Evolutionary conservation across 768 basidiomycete species (phyloP).

Genomic region (Suillus hirtellus): DNA sequence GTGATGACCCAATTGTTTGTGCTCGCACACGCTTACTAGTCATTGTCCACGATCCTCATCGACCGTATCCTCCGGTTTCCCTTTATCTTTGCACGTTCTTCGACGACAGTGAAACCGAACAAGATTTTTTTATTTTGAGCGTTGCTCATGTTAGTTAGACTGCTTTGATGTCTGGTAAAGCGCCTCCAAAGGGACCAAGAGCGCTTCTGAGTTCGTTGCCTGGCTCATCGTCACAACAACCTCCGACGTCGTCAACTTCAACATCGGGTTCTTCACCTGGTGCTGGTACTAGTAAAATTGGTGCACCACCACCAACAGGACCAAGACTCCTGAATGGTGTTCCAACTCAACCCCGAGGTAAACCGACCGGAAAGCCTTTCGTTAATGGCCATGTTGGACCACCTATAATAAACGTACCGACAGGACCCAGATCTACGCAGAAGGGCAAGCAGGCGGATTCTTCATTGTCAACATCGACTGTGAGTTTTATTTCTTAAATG

Average conservation of each 20-base stretch:
- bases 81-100: slow-evolving; percentile 12
- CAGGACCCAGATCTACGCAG: slow-evolving; percentile 35
- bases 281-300: slow-evolving; percentile 42
- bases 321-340: slow-evolving; percentile 53
- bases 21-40: slow-evolving; percentile 6
- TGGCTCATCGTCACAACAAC: slow-evolving; percentile 25
- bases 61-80: slow-evolving; percentile 15
- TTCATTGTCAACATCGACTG: slow-evolving; percentile 8
- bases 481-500: neutral
- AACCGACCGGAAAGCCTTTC: slow-evolving; percentile 39
- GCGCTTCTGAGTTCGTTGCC: slow-evolving; percentile 56
- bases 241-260: slow-evolving; percentile 36
- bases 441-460: slow-evolving; percentile 46
- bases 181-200: slow-evolving; percentile 72
- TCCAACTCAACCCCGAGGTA: slow-evolving; percentile 26
- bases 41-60: slow-evolving; percentile 13
- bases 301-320: slow-evolving; percentile 61
- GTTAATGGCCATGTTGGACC: slow-evolving; percentile 42
- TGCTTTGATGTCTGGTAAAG: slow-evolving; percentile 70
- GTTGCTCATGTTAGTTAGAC: slow-evolving; percentile 15
- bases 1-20: slow-evolving; percentile 13
- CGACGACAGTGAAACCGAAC: slow-evolving; percentile 11
- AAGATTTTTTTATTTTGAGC: slow-evolving; percentile 7
- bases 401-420: slow-evolving; percentile 28
- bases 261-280: slow-evolving; percentile 32